Base-by-base conservation (phyloP, 805 yeast genomes). In the Wickerhamiella cacticola region DNA sequence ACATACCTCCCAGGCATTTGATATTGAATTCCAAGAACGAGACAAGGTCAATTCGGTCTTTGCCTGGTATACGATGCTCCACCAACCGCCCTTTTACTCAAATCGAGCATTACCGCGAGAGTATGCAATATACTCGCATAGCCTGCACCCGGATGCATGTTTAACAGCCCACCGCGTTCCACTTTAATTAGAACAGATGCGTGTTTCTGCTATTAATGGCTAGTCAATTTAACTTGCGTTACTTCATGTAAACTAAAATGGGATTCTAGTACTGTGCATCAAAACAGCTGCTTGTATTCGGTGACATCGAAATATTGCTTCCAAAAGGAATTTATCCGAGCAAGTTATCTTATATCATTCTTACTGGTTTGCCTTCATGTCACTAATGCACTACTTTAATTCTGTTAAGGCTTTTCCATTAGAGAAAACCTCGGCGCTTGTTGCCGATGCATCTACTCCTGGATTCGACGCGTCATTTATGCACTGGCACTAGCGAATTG, bases 151-250 rank as follows among this genome's bases (percentile, higher is more conserved):
- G 21, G 10, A 31, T 31, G 36, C 36, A 31, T 31, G 36, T 31
- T 31, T 31, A 3, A 31, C 36, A 31, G 36, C n/a, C 36, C 9
- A 15, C 19, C 16, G 36, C 36, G 34, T 31, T 15, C 19, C 21
- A 36, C 15, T 36, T 21, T 21, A 36, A 36, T 36, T 16, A 21
- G 21, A 16, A 36, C 16, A 7, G 8, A 36, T 36, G 41, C 25
- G 41, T 36, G 41, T 36, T 21, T 36, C 13, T 19, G 16, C 41
- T 36, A 36, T 36, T 19, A 21, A 36, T 36, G 19, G 36, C 19
- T 15, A 31, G 18, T 31, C 19, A 31, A 31, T 31, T 31, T 31
- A 31, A 19, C 18, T 31, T 31, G 36, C 36, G 16, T 31, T 31
- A 31, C 12, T 15, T 6, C 8, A 9, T 4, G 5, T 12, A 15